Conservation (phyloP, 805 yeast genomes). For the Lipomyces kockii region DNA sequence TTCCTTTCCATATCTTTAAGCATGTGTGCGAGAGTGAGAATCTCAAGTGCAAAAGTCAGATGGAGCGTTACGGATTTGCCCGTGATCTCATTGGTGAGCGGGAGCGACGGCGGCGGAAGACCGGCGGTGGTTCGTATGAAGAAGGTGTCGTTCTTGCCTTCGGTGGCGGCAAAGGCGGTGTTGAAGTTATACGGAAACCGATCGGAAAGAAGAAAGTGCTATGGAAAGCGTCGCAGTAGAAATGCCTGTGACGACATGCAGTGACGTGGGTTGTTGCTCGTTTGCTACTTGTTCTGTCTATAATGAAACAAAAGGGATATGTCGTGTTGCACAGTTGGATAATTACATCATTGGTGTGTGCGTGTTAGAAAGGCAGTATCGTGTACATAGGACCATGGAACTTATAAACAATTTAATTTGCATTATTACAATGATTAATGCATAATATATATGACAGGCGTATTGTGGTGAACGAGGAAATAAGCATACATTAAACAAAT, state of each 20-base stretch:
- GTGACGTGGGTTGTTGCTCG: neutral
- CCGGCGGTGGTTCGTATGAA: slow-evolving; percentile 30
- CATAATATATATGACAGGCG: neutral
- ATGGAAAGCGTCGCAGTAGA: slow-evolving; percentile 35
- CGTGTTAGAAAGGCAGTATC: neutral
- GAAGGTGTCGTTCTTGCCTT: slow-evolving; percentile 47
- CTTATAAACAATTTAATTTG: neutral
- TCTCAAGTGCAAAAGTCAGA: slow-evolving; percentile 39
- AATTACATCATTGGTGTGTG: neutral
- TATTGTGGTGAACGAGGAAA: neutral
- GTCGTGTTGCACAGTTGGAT: neutral
- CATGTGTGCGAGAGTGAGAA: slow-evolving; percentile 41
- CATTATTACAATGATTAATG: neutral
- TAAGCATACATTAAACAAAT: neutral
- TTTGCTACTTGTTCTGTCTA: neutral
- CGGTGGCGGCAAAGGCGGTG: slow-evolving; percentile 46
- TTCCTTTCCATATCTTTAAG: slow-evolving; percentile 44
- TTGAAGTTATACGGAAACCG: slow-evolving; percentile 37
- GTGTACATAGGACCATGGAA: neutral
- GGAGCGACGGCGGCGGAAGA: slow-evolving; percentile 34
- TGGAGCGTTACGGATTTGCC: slow-evolving; percentile 45
- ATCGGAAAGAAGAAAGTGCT: slow-evolving; percentile 28
- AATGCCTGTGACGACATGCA: neutral
- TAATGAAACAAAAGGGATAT: neutral
- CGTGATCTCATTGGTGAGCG: slow-evolving; percentile 41